Percentiles rank a stretch among this genome's conserved stretches.
These are phyloP conservation scores for Rhynchospora tenuis DNA, from an alignment of 176 grass and related monocot species.

Conservation along the genomic window DNA sequence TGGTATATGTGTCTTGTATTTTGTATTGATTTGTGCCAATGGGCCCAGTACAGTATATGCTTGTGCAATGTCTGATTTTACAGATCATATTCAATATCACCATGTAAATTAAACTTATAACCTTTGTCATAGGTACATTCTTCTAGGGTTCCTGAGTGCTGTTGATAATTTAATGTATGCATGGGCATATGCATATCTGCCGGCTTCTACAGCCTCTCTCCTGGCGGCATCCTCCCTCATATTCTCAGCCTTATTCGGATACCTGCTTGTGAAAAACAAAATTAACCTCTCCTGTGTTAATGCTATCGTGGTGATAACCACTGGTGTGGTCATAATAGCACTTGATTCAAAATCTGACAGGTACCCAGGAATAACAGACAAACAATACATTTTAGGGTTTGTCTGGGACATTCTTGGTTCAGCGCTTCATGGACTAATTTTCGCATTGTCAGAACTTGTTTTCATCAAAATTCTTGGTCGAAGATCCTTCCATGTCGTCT, in stretches of 20 bases:
- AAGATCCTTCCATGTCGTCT: constrained; percentile 74
- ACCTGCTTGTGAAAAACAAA: constrained; percentile 57
- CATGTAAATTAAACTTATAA: not conserved
- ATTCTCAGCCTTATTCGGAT: constrained; percentile 71
- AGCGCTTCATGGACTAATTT: constrained; percentile 86
- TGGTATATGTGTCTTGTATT: not conserved
- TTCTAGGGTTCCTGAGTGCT: constrained; percentile 77
- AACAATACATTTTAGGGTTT: constrained; percentile 63
- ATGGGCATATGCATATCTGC: constrained; percentile 81
- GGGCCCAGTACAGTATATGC: not conserved
- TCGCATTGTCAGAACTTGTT: constrained; percentile 82
- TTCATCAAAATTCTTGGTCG: constrained; percentile 45
- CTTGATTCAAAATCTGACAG: constrained; percentile 70
- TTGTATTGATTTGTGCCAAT: not conserved
- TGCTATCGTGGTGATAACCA: constrained; percentile 63
- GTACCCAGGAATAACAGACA: constrained; percentile 42
- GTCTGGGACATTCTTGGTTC: constrained; percentile 64
- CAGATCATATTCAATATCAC: not conserved
- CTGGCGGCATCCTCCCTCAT: constrained; percentile 68
- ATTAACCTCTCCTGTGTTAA: constrained; percentile 51
- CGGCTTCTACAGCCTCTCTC: constrained; percentile 81
- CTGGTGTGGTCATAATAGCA: constrained; percentile 56
- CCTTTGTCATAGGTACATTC: constrained; percentile 21
- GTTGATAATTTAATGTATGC: constrained; percentile 90
- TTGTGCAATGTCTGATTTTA: not conserved